A percentile compares a stretch with the other conserved stretches of the same genome.
phyloP scores from a whole-genome alignment of 371 early-diverging fungal genomes.

The Synchytrium microbalum region DNA sequence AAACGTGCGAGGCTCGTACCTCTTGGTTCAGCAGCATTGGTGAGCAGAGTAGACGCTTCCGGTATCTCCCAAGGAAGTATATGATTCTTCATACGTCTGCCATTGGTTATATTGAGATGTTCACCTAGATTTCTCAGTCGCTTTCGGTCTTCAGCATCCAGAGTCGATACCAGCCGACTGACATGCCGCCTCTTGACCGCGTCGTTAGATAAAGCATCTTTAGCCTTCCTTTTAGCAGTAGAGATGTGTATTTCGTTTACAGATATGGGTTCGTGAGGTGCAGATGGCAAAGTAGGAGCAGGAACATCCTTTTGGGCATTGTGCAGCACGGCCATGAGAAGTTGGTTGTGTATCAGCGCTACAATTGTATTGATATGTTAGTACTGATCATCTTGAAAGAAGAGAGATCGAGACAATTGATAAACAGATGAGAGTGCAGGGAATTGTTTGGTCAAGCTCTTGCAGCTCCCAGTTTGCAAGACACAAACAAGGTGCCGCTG shows the following conservation, averaged over 20 bases:
- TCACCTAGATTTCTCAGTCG: not conserved
- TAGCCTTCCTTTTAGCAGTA: not conserved
- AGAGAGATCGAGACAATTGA: no score
- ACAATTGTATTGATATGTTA: no score
- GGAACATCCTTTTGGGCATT: not conserved
- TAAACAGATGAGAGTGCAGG: no score
- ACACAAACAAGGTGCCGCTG: no score
- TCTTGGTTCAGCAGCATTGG: not conserved
- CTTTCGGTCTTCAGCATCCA: not conserved
- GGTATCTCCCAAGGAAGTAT: not conserved
- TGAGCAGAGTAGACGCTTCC: not conserved
- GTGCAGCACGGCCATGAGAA: not conserved
- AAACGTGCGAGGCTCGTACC: not conserved
- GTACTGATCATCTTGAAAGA: no score
- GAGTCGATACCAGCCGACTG: not conserved
- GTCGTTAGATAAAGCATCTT: not conserved
- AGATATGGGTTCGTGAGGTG: not conserved
- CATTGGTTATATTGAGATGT: not conserved
- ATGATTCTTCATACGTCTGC: not conserved
- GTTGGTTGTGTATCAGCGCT: not conserved
- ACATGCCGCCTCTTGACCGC: not conserved
- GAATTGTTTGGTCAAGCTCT: no score
- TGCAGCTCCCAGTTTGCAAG: no score
- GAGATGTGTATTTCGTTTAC: not conserved
- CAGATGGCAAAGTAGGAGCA: not conserved